Conservation (phyloP, 805 yeast species). For the Nakazawaea ishiwadae region DNA sequence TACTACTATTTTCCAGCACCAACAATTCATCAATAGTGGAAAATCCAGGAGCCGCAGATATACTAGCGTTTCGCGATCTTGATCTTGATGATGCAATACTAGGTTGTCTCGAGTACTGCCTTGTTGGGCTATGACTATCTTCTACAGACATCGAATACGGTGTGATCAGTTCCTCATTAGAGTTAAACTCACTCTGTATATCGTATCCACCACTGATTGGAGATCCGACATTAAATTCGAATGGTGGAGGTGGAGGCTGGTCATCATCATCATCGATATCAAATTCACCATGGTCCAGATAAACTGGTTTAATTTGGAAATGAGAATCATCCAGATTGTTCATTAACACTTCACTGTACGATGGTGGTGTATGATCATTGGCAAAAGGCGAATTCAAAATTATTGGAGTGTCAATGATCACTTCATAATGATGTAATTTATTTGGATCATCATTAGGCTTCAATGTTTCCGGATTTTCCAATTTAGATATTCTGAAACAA, state of each 20-base stretch:
- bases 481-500: constrained; percentile 59
- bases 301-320: constrained; percentile 7
- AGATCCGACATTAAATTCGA: constrained; percentile 9
- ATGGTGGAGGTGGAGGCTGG: constrained; percentile 12
- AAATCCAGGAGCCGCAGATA: neutral
- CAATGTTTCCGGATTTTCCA: constrained; percentile 37
- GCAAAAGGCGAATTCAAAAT: constrained; percentile 40
- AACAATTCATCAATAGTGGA: constrained; percentile 10
- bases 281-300: constrained; percentile 2
- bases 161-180: neutral
- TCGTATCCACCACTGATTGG: constrained; percentile 3
- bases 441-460: constrained; percentile 23
- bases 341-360: constrained; percentile 5
- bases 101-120: neutral
- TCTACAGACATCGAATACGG: neutral
- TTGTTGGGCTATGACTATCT: neutral
- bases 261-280: constrained; percentile 1
- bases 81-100: neutral
- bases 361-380: constrained; percentile 11
- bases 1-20: neutral
- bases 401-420: constrained; percentile 74
- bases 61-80: neutral
- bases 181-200: neutral
- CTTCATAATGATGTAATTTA: constrained; percentile 71
- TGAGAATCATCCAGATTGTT: constrained; percentile 12